Percentiles rank a stretch among this genome's conserved stretches.
Conservation (phyloP, 2,329 filamentous ascomycete species). For the Sporothrix brunneoviolacea region DNA sequence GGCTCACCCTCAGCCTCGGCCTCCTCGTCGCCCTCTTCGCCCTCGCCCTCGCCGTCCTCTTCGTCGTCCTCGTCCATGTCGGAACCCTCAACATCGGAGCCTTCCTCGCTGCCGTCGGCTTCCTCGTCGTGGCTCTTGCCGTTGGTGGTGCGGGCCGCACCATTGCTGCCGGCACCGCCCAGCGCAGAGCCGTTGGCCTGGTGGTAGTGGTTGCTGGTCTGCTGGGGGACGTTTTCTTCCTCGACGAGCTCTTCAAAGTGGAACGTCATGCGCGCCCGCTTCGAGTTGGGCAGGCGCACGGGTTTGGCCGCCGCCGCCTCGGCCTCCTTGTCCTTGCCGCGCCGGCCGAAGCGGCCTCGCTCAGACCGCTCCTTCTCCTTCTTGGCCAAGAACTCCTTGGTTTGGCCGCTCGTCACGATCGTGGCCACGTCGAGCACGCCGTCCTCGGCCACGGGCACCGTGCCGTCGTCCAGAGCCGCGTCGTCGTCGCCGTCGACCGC, state of each 20-base stretch:
- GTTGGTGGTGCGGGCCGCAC: conserved; percentile 1
- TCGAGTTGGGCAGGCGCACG: conserved; percentile 62
- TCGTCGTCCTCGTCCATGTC: conserved; percentile 18
- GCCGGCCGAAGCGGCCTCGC: conserved; percentile 54
- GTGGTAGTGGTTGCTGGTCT: conserved; percentile 7
- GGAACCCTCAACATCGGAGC: conserved; percentile 14
- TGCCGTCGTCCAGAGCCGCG: conserved; percentile 30
- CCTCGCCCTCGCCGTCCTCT: conserved; percentile 13
- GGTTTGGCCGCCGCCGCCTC: conserved; percentile 49
- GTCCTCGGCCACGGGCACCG: conserved; percentile 44
- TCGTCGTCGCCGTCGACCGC: conserved; percentile 24
- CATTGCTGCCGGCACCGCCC: conserved; percentile 1
- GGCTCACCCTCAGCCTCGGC: conserved; percentile 2
- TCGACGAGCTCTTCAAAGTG: conserved; percentile 63
- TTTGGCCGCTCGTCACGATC: conserved; percentile 75
- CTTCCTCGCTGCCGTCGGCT: conserved; percentile 15
- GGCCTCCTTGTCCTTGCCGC: conserved; percentile 52
- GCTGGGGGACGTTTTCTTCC: conserved; percentile 38
- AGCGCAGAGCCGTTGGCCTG: not conserved
- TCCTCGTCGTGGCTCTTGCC: conserved; percentile 13
- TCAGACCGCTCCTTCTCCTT: conserved; percentile 74
- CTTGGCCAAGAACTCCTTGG: conserved; percentile 73
- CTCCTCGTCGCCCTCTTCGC: conserved; percentile 4
- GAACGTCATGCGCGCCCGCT: conserved; percentile 62
- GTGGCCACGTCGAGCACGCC: conserved; percentile 78